A percentile compares a stretch with the other conserved stretches of the same genome.
Evolutionary conservation across 805 yeast species (phyloP).

Genomic region (Spathaspora sp.): DNA sequence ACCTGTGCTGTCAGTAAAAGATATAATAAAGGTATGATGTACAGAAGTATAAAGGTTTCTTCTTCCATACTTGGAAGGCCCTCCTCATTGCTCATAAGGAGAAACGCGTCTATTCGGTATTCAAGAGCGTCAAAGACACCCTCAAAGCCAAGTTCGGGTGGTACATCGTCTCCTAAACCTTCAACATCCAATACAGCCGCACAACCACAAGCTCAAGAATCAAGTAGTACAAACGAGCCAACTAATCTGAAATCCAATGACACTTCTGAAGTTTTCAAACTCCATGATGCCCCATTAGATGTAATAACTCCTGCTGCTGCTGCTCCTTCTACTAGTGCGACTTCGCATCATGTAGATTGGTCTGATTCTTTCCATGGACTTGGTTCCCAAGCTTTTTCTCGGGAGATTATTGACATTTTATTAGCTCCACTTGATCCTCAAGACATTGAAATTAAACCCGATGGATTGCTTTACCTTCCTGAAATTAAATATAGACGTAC

Average conservation of each 20-base stretch:
- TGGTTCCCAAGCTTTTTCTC: constrained; percentile 72
- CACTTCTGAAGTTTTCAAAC: background rate
- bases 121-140: background rate
- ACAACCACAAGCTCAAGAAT: background rate
- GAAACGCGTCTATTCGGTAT: background rate
- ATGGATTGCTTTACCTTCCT: constrained; percentile 86
- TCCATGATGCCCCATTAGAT: background rate
- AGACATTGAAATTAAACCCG: constrained; percentile 94
- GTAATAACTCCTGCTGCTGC: background rate
- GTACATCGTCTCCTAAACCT: background rate
- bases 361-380: constrained; percentile 82
- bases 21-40: background rate
- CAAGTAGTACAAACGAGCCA: background rate
- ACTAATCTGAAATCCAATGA: background rate
- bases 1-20: background rate
- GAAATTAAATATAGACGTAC: constrained; percentile 94
- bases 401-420: constrained; percentile 56
- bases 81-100: background rate
- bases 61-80: background rate
- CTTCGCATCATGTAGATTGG: constrained; percentile 56
- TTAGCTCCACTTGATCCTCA: constrained; percentile 57
- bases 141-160: background rate
- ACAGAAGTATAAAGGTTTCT: background rate
- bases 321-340: background rate
- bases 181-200: background rate